Evolutionary conservation across 192 early-diverging fungal species (phyloP), one percentile per base, ranked within the genome.

Genomic region (Entomortierella lignicola): DNA sequence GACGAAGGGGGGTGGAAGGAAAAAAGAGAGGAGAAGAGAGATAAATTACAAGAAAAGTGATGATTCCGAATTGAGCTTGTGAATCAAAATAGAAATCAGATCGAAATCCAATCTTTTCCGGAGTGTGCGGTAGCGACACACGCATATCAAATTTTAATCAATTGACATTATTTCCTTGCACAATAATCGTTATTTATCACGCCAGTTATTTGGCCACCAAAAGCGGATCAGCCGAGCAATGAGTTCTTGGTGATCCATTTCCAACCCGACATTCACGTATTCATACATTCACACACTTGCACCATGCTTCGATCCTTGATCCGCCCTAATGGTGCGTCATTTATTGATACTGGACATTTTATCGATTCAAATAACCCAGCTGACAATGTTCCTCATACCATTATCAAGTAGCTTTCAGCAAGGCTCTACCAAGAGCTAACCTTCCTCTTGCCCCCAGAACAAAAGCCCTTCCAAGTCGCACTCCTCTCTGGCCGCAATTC

Each of bases 281-380:
- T 27, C 34, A 37, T 37, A 12, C 31, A 37, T 31, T 58, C n/a
- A n/a, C n/a, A n/a, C n/a, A n/a, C n/a, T n/a, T n/a, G n/a, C n/a
- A 37, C 39, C 32, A 69, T 69, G 67, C 51, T 69, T 17, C 54
- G 55, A 31, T 57, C 56, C 41, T 48, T 69, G 25, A 54, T 69
- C 58, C 57, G 58, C 12, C 32, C 43, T 23, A 60, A 41, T 29
- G 67, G 67, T 69, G 17, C 26, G 63, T 8, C 12, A 25, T 12
- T 27, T 8, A 2, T 32, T 25, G 30, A 4, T 18, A 8, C 17
- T 37, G 12, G 30, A 8, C 37, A 0, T n/a, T 31, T 8, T n/a
- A 20, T 32, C 4, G 10, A 37, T 10, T 37, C 34, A 10, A 37
- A 4, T 7, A 37, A 37, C 34, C 34, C 34, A 4, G 10, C 34